Evolutionary conservation across 2,329 filamentous ascomycete species (phyloP), one percentile per base, ranked within the genome.

Genomic region (Nannizziopsis barbatae): DNA sequence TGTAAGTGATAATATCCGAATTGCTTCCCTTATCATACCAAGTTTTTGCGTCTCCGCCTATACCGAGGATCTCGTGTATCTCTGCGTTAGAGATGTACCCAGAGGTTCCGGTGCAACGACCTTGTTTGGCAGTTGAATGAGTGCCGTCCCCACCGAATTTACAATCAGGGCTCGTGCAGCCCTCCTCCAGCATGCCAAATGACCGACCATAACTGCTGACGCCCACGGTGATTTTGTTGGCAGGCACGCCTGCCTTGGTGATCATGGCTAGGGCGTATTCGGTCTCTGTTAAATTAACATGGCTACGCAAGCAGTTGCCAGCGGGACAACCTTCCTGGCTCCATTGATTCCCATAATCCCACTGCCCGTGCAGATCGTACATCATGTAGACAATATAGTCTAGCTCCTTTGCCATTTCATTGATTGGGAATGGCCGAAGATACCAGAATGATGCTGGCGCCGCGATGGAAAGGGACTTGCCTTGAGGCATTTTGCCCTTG

Each of bases 271-370:
- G 53, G 0, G 66, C 51, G 11, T 55, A 53, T 0, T 49, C 43
- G 0, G 64, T 67, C 46, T 71, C 66, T 1, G 67, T 71, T 38
- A 59, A 45, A 56, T 71, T 71, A 51, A 69, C 56, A 46, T 1
- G 60, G 54, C 0, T 68, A 62, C 65, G 63, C 1, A 71, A 58
- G 43, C 69, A 65, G 44, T 59, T 60, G 0, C 61, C 60, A 7
- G n/a, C 27, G 3, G 39, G 33, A 45, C 63, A 66, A 11, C 58
- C 60, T 18, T 50, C 15, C 2, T 58, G 49, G 48, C 65, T 69
- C 47, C 65, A 60, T 7, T 51, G 5, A 62, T 0, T 46, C 40
- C 0, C 42, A 22, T 45, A 50, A 37, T 64, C 63, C 56, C 56
- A 56, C 27, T 56, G 53, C 14, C 56, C 56, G 39, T 57, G 56